These are phyloP conservation scores for Fusarium nygamai DNA, from an alignment of 2,329 filamentous ascomycete species.

Conservation along the genomic window DNA sequence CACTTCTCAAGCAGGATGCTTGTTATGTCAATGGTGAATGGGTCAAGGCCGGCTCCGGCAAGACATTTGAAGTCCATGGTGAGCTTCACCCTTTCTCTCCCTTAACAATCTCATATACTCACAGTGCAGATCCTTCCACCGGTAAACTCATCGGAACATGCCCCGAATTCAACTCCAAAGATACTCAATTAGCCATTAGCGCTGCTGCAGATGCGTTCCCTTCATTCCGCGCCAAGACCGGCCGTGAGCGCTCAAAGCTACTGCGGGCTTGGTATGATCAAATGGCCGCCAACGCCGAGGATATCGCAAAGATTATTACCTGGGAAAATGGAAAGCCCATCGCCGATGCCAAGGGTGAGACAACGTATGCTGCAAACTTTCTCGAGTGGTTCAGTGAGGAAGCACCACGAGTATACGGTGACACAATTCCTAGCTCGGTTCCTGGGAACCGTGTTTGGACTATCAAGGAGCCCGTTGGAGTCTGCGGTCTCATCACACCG, in stretches of 20 bases:
- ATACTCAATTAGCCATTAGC: constrained; percentile 83
- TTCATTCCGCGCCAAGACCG: constrained; percentile 75
- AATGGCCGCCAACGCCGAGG: constrained; percentile 80
- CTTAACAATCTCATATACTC: background rate
- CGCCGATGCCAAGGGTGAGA: constrained; percentile 78
- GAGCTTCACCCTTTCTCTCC: constrained; percentile 28
- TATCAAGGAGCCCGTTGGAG: constrained; percentile 84
- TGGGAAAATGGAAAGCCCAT: constrained; percentile 91
- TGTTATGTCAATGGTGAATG: constrained; percentile 94
- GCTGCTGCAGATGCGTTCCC: constrained; percentile 83
- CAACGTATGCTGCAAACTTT: constrained; percentile 77
- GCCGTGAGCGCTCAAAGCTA: constrained; percentile 77
- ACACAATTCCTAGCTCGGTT: constrained; percentile 76
- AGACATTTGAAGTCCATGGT: constrained; percentile 90
- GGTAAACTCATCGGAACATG: constrained; percentile 82
- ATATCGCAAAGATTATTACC: constrained; percentile 84
- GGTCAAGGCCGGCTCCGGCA: constrained; percentile 83
- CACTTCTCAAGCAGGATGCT: constrained; percentile 83
- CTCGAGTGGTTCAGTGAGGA: constrained; percentile 86
- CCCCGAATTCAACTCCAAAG: constrained; percentile 83
- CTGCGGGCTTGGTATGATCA: constrained; percentile 85
- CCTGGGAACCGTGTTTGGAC: constrained; percentile 80
- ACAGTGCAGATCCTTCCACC: constrained; percentile 77
- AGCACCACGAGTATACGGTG: constrained; percentile 77
- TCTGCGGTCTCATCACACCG: constrained; percentile 84